These are phyloP conservation scores for Candida tropicalis DNA, from an alignment of 1,139 yeast species.

Conservation along the genomic window DNA sequence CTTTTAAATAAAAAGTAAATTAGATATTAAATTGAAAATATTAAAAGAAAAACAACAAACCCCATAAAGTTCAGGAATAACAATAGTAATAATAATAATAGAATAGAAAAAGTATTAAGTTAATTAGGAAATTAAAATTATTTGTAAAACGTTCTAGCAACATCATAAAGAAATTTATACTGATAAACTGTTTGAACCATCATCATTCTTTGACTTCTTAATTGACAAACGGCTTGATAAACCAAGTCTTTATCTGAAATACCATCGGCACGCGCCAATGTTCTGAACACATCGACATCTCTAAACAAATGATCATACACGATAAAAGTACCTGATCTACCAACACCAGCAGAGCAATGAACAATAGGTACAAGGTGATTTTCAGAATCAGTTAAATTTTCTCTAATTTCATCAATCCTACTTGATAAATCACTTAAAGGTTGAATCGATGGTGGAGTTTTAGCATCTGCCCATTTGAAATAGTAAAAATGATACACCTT, in stretches of 20 bases:
- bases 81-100: background rate
- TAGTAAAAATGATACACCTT: constrained; percentile 56
- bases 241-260: constrained; percentile 13
- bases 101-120: background rate
- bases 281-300: constrained; percentile 9
- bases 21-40: background rate
- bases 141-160: constrained; percentile 13
- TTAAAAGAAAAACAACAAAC: background rate
- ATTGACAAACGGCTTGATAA: constrained; percentile 31
- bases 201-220: constrained; percentile 60
- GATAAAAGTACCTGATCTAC: constrained; percentile 79
- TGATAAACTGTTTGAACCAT: constrained; percentile 71
- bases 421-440: constrained; percentile 39
- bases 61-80: too few relatives aligned
- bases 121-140: background rate
- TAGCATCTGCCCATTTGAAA: constrained; percentile 60
- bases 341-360: constrained; percentile 88
- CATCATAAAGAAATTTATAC: constrained; percentile 49
- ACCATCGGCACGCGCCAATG: constrained; percentile 3
- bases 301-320: constrained; percentile 57
- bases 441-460: constrained; percentile 42
- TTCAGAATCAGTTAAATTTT: background rate
- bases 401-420: constrained; percentile 22
- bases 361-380: constrained; percentile 43
- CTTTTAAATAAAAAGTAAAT: background rate